Evolutionary conservation across 1,139 yeast species (phyloP).

Genomic region (Scheffersomyces segobiensis): DNA sequence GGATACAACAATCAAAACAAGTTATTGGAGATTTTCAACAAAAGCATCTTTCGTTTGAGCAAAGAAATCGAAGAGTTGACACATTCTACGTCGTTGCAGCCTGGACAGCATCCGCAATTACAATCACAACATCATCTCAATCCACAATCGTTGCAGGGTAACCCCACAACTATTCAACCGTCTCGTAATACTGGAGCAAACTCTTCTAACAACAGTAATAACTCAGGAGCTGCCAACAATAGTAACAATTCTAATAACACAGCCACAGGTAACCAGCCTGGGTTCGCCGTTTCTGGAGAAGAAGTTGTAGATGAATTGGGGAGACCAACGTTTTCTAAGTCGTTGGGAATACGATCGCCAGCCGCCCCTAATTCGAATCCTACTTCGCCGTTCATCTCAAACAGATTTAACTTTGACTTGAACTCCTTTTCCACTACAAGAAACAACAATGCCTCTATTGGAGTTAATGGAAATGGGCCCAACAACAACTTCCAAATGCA

Average conservation of each 20-base stretch:
- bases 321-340: not conserved
- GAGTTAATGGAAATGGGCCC: not conserved
- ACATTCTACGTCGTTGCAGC: not conserved
- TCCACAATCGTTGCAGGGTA: not conserved
- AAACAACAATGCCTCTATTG: conserved; percentile 2
- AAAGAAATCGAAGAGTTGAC: conserved; percentile 24
- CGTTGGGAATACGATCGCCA: not conserved
- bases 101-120: conserved; percentile 3
- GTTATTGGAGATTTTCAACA: conserved; percentile 21
- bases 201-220: not conserved
- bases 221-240: not conserved
- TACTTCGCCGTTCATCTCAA: conserved; percentile 14
- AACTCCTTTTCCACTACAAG: conserved; percentile 7
- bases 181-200: not conserved
- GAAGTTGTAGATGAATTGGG: not conserved
- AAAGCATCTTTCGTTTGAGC: conserved; percentile 22
- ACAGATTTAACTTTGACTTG: conserved; percentile 15
- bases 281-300: not conserved
- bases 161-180: not conserved
- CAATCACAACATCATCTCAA: conserved; percentile 5
- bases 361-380: conserved; percentile 10
- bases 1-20: conserved; percentile 9
- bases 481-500: not conserved
- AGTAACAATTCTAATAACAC: not conserved
- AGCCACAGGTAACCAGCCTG: not conserved